Conservation (phyloP, 495 filamentous ascomycete genomes). For the Trypethelium eluteriae region DNA sequence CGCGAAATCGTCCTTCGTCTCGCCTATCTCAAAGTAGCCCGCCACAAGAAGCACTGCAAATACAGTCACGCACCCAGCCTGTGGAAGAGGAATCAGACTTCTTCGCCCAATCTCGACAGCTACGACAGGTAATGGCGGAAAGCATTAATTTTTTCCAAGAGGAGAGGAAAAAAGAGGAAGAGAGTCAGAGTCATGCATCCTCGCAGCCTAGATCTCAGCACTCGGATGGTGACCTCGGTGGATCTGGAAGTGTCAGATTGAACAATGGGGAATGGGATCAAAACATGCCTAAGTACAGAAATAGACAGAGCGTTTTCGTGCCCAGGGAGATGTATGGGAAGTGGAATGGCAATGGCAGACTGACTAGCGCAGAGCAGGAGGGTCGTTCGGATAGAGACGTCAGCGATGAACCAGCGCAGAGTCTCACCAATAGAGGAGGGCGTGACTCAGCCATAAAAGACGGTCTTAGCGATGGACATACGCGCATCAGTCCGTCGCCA, state of each 20-base stretch:
- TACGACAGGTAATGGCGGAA: conserved; percentile 19
- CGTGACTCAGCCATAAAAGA: too few species aligned
- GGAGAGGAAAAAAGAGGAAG: conserved; percentile 13
- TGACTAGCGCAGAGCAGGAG: conserved; percentile 5
- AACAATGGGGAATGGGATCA: background rate
- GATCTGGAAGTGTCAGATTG: background rate
- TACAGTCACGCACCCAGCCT: background rate
- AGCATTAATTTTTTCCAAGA: conserved; percentile 15
- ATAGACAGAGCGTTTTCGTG: conserved; percentile 32
- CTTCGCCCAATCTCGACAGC: background rate
- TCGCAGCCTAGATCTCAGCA: background rate
- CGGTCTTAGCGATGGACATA: too few species aligned
- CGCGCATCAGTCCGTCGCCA: background rate
- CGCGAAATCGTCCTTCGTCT: background rate
- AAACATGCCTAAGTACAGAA: conserved; percentile 23
- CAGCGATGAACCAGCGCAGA: too few species aligned
- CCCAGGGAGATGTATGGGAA: conserved; percentile 34
- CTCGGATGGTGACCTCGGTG: background rate
- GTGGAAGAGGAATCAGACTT: background rate
- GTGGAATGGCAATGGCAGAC: conserved; percentile 20
- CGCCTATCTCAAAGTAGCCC: background rate
- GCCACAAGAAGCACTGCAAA: background rate
- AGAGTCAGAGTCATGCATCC: conserved; percentile 2
- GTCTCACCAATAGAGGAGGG: too few species aligned
- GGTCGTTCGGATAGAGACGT: too few species aligned